These are phyloP conservation scores for Aegilops bicornis DNA, from an alignment of 176 grass and related monocot species.

Conservation along the genomic window DNA sequence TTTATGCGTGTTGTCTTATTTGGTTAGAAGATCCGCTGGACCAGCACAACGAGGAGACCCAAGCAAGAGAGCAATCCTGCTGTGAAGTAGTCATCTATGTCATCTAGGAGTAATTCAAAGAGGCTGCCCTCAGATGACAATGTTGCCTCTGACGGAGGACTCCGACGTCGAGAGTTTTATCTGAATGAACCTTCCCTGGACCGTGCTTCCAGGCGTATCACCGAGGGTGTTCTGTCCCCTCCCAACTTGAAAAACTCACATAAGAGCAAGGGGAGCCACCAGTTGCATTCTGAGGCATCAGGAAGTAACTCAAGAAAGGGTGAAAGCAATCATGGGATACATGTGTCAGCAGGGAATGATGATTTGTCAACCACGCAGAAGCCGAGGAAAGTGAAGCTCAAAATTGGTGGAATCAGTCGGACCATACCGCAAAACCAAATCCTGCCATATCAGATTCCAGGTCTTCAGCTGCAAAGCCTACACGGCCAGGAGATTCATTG, in stretches of 20 bases:
- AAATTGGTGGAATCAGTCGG: slow-evolving; percentile 53
- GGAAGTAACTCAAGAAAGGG: slow-evolving; percentile 22
- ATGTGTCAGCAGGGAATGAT: neutral
- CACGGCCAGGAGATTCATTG: slow-evolving; percentile 34
- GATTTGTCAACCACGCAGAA: slow-evolving; percentile 36
- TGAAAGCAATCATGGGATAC: slow-evolving; percentile 1
- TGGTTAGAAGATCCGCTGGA: slow-evolving; percentile 35
- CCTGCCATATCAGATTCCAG: slow-evolving; percentile 21
- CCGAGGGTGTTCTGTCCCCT: slow-evolving; percentile 32
- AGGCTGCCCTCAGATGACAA: slow-evolving; percentile 43
- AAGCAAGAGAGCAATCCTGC: slow-evolving; percentile 29
- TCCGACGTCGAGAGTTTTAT: slow-evolving; percentile 42
- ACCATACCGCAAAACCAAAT: slow-evolving; percentile 39
- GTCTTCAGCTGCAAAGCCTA: slow-evolving; percentile 37
- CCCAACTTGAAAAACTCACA: slow-evolving; percentile 21
- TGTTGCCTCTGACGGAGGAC: slow-evolving; percentile 25
- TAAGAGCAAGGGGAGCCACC: slow-evolving; percentile 40
- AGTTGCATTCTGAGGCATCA: slow-evolving; percentile 23
- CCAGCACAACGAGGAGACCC: slow-evolving; percentile 40
- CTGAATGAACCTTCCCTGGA: slow-evolving; percentile 39
- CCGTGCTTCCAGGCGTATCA: slow-evolving; percentile 24
- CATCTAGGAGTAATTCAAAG: slow-evolving; percentile 37
- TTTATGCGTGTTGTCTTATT: neutral
- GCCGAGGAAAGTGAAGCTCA: slow-evolving; percentile 65
- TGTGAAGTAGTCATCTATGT: slow-evolving; percentile 18